Evolutionary conservation across 1,139 yeast genomes (phyloP).

Genomic region (Pichia norvegensis): DNA sequence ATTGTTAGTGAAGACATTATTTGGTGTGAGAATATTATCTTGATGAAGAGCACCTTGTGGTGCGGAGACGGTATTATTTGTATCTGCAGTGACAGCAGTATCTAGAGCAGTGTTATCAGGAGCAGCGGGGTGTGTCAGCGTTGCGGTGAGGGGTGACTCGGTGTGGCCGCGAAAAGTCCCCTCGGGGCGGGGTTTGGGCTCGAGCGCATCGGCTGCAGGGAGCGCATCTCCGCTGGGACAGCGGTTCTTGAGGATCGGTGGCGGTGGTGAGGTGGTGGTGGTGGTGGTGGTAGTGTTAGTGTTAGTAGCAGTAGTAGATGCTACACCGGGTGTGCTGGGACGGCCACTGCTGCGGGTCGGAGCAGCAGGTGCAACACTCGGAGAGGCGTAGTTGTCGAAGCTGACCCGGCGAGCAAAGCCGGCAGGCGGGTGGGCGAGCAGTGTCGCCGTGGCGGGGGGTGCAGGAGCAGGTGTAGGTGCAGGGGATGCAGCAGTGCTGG

Average conservation of each 20-base stretch:
- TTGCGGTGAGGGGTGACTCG: too few species aligned
- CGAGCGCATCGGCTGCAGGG: too few species aligned
- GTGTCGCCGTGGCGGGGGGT: background rate
- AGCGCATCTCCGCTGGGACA: background rate
- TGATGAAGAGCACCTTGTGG: too few species aligned
- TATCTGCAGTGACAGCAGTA: too few species aligned
- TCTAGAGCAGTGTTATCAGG: too few species aligned
- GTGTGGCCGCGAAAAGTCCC: too few species aligned
- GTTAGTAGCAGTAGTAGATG: background rate
- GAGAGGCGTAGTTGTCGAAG: background rate
- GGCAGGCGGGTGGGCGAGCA: background rate
- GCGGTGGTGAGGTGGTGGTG: constrained; percentile 1
- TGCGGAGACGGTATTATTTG: too few species aligned
- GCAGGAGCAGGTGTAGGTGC: background rate
- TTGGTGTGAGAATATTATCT: constrained; percentile 5
- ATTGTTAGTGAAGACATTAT: constrained; percentile 3
- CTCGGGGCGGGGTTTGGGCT: too few species aligned
- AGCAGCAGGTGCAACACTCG: background rate
- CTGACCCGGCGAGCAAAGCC: background rate
- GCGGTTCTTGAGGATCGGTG: background rate
- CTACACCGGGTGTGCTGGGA: background rate
- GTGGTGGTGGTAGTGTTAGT: background rate
- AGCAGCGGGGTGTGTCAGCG: background rate
- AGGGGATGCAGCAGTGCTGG: background rate
- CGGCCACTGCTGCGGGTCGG: background rate